Base-by-base conservation (phyloP, 805 yeast genomes). In the Saccharomyces eubayanus region DNA sequence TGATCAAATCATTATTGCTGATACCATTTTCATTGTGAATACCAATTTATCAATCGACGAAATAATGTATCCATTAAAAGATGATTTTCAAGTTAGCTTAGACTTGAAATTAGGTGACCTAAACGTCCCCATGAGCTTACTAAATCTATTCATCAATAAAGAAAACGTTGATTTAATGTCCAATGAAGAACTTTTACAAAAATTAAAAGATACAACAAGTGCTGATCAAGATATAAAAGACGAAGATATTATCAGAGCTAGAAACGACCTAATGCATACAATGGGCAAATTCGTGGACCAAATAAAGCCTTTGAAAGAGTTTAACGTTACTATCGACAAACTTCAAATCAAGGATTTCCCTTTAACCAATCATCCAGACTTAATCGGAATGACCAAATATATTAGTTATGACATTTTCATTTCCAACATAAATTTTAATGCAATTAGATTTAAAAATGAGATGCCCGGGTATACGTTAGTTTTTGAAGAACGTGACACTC, bases 381-480 rank as follows among this genome's bases (percentile, higher is more conserved):
- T 68, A 16, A 49, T 46, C 4, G 60, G 58, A 28, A 55, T 65
- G 8, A 61, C 60, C 40, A 46, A 61, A 16, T 60, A 50, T 49
- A 53, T 68, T 40, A 62, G 61, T 29, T 62, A 60, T 48, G 53
- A 61, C 51, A 36, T 65, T 9, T 55, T 53, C 28, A 57, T 61
- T 10, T 60, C 69, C 5, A 67, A 63, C 53, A 55, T 66, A 8
- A 62, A 65, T 1, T 55, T 69, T 1, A 64, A 66, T 31, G 29
- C 62, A 11, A 58, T 62, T 24, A 64, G 72, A 54, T 68, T 68
- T 51, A 59, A 57, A 46, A 59, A 62, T 11, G 65, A 68, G 5
- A 69, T 73, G 48, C 78, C 82, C 1, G 83, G 84, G 1, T 79
- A 68, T 57, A 80, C 78, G 45, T 59, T 79, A 11, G 54, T 68